A percentile compares a stretch with the other conserved stretches of the same genome.
Conservation (phyloP, 2,329 filamentous ascomycete genomes). For the Ophiostoma populinum region DNA sequence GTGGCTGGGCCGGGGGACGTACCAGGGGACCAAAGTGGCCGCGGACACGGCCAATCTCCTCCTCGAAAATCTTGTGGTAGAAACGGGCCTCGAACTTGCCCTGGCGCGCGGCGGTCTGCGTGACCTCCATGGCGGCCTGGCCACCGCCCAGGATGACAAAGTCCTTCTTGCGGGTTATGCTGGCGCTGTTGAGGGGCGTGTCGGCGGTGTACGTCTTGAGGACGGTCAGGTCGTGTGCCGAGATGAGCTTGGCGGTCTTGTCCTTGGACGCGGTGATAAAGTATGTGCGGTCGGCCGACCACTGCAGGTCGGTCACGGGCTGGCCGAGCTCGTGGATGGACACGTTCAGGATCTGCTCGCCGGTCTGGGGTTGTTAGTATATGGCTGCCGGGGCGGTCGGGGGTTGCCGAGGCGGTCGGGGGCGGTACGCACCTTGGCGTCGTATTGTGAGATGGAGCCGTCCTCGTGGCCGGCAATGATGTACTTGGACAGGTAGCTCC, state of each 20-base stretch:
- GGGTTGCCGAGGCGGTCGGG: not conserved
- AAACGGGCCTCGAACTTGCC: constrained; percentile 99
- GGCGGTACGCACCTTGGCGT: constrained; percentile 42
- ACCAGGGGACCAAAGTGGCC: constrained; percentile 87
- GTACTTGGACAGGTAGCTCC: constrained; percentile 86
- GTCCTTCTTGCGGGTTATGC: constrained; percentile 89
- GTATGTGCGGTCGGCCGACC: constrained; percentile 84
- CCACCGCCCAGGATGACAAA: constrained; percentile 96
- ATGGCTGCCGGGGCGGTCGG: no score
- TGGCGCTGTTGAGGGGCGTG: constrained; percentile 89
- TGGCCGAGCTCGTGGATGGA: constrained; percentile 76
- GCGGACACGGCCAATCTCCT: constrained; percentile 92
- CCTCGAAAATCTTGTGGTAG: constrained; percentile 99
- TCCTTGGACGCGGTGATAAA: constrained; percentile 98
- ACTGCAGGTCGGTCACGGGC: constrained; percentile 85
- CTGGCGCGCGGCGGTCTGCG: constrained; percentile 80
- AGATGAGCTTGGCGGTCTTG: constrained; percentile 88
- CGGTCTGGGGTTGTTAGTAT: constrained; percentile 46
- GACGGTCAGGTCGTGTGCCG: constrained; percentile 70
- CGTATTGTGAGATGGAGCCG: constrained; percentile 78
- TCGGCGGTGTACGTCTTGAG: constrained; percentile 87
- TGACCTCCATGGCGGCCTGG: constrained; percentile 98
- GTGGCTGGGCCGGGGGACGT: no score
- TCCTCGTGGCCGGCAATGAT: constrained; percentile 98
- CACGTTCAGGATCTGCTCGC: constrained; percentile 89